phyloP scores from a whole-genome alignment of 2,329 filamentous ascomycete genomes.

The Tolypocladium nubicola region DNA sequence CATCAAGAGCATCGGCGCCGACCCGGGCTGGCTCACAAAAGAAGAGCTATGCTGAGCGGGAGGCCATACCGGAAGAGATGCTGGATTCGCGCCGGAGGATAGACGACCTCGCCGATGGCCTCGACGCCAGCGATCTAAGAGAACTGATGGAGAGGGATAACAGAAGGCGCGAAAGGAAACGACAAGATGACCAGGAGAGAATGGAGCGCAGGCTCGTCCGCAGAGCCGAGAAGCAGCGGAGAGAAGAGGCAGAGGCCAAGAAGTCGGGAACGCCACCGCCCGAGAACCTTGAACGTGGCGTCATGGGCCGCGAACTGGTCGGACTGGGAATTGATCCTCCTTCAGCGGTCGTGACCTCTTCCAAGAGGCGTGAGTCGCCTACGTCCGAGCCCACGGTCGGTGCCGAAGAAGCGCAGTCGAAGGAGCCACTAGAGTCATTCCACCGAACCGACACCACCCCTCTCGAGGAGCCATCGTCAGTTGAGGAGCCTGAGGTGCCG shows the following conservation, averaged over 20 bases:
- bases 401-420: slow-evolving; percentile 8
- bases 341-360: slow-evolving; percentile 46
- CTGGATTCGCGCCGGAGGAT: slow-evolving; percentile 52
- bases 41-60: slow-evolving; percentile 38
- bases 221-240: slow-evolving; percentile 55
- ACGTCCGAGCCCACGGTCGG: slow-evolving; percentile 13
- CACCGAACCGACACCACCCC: slow-evolving; percentile 17
- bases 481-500: background rate
- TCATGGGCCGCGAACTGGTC: slow-evolving; percentile 46
- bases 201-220: slow-evolving; percentile 54
- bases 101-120: slow-evolving; percentile 68
- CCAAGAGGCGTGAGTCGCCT: slow-evolving; percentile 29
- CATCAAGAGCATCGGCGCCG: slow-evolving; percentile 33
- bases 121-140: slow-evolving; percentile 74
- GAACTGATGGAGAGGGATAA: slow-evolving; percentile 86
- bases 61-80: slow-evolving; percentile 49
- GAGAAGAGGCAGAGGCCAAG: slow-evolving; percentile 44
- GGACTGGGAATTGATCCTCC: slow-evolving; percentile 47
- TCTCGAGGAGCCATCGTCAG: slow-evolving; percentile 1
- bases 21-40: slow-evolving; percentile 38
- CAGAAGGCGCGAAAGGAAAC: slow-evolving; percentile 67
- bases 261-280: slow-evolving; percentile 40
- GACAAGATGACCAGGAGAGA: slow-evolving; percentile 55
- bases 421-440: slow-evolving; percentile 16
- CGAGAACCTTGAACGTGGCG: slow-evolving; percentile 48